Base-by-base conservation (phyloP, 2,329 filamentous ascomycete genomes). In the Botrytis deweyae region DNA sequence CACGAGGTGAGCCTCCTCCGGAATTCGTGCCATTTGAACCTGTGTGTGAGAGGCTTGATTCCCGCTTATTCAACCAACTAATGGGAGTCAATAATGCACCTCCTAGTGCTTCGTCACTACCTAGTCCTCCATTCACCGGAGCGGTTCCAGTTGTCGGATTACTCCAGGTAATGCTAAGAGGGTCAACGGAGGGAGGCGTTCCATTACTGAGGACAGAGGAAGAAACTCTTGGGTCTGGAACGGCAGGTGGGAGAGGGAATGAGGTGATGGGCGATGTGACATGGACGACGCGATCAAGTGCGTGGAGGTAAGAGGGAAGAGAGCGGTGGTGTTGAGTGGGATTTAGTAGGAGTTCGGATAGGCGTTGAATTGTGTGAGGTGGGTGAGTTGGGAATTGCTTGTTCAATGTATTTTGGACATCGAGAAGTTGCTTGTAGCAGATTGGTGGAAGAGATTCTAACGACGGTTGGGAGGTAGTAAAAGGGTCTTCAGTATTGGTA, bases 21-120 rank as follows among this genome's bases (percentile, higher is more conserved):
- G 71, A 72, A 61, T 58, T 69, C 10, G 66, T 58, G 8, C 49
- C 66, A 33, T 71, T 75, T 49, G 72, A 59, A 59, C 49, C 38
- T 40, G 67, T 59, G 62, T 73, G 36, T 42, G 74, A n/a, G 49
- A 64, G 44, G 22, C 62, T 77, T 78, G 75, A 73, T 14, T 78
- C 83, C 81, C 74, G 80, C 59, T 84, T 83, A 40, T 83, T 86
- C 69, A 98, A 85, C 96, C 96, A 99, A 0, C 95, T 93, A 73
- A 99, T 98, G 0, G 95, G 96, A 1, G 95, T 98, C 68, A 99
- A 86, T 29, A 98, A 86, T 0, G 96, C 96, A 10, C 96, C 96
- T 36, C 95, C 95, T 1, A 98, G 85, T 20, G 92, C 92, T 81
- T 98, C 95, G 79, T 98, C 95, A 67, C 92, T 94, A 2, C 94